phyloP scores from a whole-genome alignment of 1,139 yeast genomes.

The Yamadazyma diddensiae region DNA sequence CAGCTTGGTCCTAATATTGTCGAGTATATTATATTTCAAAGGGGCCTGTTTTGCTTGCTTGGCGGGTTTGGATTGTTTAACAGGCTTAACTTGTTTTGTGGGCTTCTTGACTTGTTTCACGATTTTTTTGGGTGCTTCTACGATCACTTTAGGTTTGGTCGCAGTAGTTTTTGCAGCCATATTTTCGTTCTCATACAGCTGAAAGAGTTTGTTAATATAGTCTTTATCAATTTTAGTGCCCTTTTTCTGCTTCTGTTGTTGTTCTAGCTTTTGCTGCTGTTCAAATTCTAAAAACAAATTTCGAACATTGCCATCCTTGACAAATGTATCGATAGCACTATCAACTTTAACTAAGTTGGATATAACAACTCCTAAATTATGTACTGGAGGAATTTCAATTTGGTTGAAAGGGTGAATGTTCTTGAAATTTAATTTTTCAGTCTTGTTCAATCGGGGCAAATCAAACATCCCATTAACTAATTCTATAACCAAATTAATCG shows the following conservation, averaged over 20 bases:
- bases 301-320: constrained; percentile 13
- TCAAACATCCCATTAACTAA: constrained; percentile 24
- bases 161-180: too few relatives aligned
- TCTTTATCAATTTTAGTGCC: constrained; percentile 12
- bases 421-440: constrained; percentile 17
- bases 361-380: constrained; percentile 48
- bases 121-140: too few relatives aligned
- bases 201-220: constrained; percentile 16
- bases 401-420: constrained; percentile 14
- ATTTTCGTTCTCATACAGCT: constrained; percentile 11
- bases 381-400: constrained; percentile 45
- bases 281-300: constrained; percentile 9
- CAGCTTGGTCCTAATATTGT: constrained; percentile 13
- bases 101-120: too few relatives aligned
- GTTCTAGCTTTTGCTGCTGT: constrained; percentile 7
- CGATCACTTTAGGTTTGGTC: background rate
- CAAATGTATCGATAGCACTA: constrained; percentile 50
- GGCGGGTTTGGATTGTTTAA: background rate
- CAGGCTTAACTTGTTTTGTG: background rate
- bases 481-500: constrained; percentile 33
- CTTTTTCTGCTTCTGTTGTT: background rate
- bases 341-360: constrained; percentile 47
- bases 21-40: constrained; percentile 19
- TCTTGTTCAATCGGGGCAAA: constrained; percentile 27
- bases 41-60: background rate